Evolutionary conservation across 805 yeast genomes (phyloP).

Genomic region (Lipomyces yamanashiensis): DNA sequence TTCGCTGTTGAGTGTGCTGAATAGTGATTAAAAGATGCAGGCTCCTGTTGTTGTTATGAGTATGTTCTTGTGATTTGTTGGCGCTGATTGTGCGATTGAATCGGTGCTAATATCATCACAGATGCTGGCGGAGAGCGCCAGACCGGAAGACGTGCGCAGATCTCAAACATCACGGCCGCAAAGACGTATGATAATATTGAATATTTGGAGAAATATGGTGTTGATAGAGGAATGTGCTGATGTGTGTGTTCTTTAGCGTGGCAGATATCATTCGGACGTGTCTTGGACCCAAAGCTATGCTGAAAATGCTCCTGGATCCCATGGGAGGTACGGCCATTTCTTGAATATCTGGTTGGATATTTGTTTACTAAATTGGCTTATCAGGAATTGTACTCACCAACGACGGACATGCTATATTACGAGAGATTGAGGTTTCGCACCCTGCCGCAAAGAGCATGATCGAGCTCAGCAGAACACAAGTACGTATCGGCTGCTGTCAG

Average conservation of each 20-base stretch:
- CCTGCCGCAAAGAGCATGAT: conserved; percentile 99
- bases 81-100: neutral
- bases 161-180: conserved; percentile 98
- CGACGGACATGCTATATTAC: conserved; percentile 96
- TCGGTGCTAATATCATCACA: neutral
- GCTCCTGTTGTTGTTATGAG: conserved; percentile 84
- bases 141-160: conserved; percentile 95
- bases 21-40: conserved; percentile 55
- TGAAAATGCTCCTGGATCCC: conserved; percentile 96
- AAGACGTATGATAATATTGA: conserved; percentile 60
- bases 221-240: neutral
- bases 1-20: neutral
- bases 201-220: neutral
- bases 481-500: neutral
- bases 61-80: conserved; percentile 39
- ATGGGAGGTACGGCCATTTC: conserved; percentile 51
- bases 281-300: conserved; percentile 98
- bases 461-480: conserved; percentile 82
- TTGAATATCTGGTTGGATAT: neutral
- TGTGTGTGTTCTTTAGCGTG: conserved; percentile 49
- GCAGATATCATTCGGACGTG: conserved; percentile 98
- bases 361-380: conserved; percentile 50
- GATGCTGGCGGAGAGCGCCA: conserved; percentile 72
- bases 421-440: conserved; percentile 93
- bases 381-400: conserved; percentile 92